Evolutionary conservation across 371 early-diverging fungal species (phyloP).

Genomic region (Mortierella sp.): DNA sequence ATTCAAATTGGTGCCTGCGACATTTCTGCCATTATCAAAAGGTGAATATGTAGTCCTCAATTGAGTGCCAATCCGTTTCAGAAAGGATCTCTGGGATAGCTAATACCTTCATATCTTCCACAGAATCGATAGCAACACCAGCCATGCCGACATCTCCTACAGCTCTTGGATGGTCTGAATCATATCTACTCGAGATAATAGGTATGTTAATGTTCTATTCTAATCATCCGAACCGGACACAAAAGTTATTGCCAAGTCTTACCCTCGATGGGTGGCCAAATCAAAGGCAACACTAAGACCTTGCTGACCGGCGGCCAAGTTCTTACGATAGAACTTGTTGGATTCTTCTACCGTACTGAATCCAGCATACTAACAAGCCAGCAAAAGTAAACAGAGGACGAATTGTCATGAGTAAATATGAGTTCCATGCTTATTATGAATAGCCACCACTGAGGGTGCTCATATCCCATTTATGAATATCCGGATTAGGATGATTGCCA

Average conservation of each 20-base stretch:
- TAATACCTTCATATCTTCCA: constrained; percentile 88
- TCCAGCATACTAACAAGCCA: constrained; percentile 91
- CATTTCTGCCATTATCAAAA: too few species aligned
- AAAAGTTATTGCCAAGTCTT: not conserved
- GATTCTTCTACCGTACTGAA: constrained; percentile 91
- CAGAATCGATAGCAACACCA: constrained; percentile 90
- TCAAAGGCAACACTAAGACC: constrained; percentile 89
- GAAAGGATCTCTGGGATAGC: not conserved
- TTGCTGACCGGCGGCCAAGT: constrained; percentile 90
- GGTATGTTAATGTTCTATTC: not conserved
- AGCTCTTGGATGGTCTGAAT: constrained; percentile 89
- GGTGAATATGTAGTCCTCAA: too few species aligned
- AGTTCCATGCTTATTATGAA: too few species aligned
- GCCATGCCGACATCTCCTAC: constrained; percentile 94
- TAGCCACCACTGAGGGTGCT: too few species aligned
- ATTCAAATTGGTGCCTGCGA: not conserved
- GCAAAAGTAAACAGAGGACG: not conserved
- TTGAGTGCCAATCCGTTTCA: too few species aligned
- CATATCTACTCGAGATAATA: constrained; percentile 64
- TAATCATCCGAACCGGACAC: too few species aligned
- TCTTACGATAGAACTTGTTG: constrained; percentile 87
- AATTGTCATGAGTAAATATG: too few species aligned
- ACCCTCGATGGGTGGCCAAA: constrained; percentile 88
- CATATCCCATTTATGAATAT: too few species aligned
- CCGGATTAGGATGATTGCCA: too few species aligned